Evolutionary conservation across 2,329 filamentous ascomycete species (phyloP).

Genomic region (Tolypocladium tundrense): DNA sequence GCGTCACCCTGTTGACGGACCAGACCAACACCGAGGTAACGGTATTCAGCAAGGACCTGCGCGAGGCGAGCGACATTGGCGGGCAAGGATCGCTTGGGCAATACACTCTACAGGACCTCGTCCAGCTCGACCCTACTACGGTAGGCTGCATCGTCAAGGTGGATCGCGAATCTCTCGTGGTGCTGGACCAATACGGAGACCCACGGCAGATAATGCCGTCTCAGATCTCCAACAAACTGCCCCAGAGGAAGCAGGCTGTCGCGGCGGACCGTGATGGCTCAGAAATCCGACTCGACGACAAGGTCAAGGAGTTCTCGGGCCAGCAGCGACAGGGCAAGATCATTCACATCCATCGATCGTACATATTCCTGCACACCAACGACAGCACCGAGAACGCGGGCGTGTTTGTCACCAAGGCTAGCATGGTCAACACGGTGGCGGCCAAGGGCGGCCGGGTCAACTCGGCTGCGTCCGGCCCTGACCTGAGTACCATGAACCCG

Average conservation of each 20-base stretch:
- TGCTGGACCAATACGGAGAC: conserved; percentile 84
- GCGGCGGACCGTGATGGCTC: conserved; percentile 89
- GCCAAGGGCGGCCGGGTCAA: conserved; percentile 81
- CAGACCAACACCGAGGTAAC: conserved; percentile 90
- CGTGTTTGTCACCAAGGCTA: conserved; percentile 78
- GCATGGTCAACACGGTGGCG: conserved; percentile 82
- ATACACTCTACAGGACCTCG: conserved; percentile 85
- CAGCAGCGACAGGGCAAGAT: conserved; percentile 82
- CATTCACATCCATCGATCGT: conserved; percentile 88
- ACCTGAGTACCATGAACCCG: conserved; percentile 87
- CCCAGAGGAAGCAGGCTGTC: conserved; percentile 71
- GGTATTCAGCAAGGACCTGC: conserved; percentile 93
- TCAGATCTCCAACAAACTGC: conserved; percentile 82
- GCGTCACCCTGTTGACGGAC: conserved; percentile 86
- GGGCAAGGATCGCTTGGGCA: conserved; percentile 77
- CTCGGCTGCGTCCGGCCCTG: conserved; percentile 51
- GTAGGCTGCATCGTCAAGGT: conserved; percentile 93
- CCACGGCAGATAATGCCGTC: conserved; percentile 76
- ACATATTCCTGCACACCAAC: conserved; percentile 80
- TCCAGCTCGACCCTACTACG: conserved; percentile 85
- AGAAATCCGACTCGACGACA: conserved; percentile 85
- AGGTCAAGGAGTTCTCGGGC: conserved; percentile 80
- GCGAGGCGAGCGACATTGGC: conserved; percentile 86
- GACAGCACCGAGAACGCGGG: conserved; percentile 77
- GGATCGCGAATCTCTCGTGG: conserved; percentile 81